A percentile compares a stretch with the other conserved stretches of the same genome.
Evolutionary conservation across 805 yeast genomes (phyloP).

Genomic region (Komagataella pseudopastoris): DNA sequence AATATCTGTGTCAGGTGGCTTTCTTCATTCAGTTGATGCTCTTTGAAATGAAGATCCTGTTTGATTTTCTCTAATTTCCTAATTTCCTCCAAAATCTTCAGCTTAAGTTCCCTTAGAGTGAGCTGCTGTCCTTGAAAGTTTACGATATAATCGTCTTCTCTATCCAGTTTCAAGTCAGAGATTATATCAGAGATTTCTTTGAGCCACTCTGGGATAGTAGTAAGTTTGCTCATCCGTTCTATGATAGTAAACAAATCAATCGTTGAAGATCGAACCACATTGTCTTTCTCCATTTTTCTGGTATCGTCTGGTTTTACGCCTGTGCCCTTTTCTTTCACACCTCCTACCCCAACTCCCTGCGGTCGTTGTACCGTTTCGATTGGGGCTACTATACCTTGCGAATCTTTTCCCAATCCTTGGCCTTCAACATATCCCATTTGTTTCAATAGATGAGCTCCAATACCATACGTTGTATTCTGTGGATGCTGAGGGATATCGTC

Average conservation of each 20-base stretch:
- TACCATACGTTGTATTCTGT: slow-evolving; percentile 40
- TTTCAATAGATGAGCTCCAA: slow-evolving; percentile 67
- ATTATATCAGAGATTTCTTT: background rate
- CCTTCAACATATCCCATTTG: slow-evolving; percentile 87
- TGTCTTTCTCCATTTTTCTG: slow-evolving; percentile 5
- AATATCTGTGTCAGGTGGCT: background rate
- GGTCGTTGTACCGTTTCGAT: slow-evolving; percentile 58
- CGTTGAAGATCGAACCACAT: slow-evolving; percentile 6
- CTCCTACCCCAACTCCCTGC: slow-evolving; percentile 67
- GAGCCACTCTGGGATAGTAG: background rate
- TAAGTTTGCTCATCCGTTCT: background rate
- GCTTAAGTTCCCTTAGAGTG: background rate
- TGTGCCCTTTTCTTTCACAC: slow-evolving; percentile 10
- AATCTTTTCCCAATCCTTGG: slow-evolving; percentile 64
- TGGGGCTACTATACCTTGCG: slow-evolving; percentile 71
- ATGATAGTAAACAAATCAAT: slow-evolving; percentile 13
- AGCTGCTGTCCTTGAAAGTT: background rate
- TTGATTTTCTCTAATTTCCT: background rate
- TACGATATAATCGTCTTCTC: slow-evolving; percentile 1
- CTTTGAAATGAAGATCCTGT: background rate
- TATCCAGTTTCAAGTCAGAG: background rate
- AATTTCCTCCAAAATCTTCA: background rate
- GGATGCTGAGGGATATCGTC: background rate
- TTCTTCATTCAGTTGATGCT: background rate
- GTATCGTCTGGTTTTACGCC: slow-evolving; percentile 6